Conservation (phyloP, 306 rosid species). For the Alnus glutinosa region DNA sequence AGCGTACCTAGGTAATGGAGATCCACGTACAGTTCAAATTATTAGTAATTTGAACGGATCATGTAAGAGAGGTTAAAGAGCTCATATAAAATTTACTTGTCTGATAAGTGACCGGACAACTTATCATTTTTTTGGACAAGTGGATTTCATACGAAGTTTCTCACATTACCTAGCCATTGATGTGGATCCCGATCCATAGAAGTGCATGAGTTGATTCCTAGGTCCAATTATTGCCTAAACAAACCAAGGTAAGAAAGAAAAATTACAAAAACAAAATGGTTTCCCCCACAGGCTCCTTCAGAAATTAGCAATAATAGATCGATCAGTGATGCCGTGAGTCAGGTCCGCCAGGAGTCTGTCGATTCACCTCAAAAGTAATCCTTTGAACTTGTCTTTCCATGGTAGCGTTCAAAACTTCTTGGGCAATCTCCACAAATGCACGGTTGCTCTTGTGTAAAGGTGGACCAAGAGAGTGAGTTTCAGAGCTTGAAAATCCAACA, state of each 20-base stretch:
- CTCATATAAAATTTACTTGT: too few relatives aligned
- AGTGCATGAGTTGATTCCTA: background rate
- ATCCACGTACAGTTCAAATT: too few relatives aligned
- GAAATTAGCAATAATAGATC: background rate
- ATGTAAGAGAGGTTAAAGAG: too few relatives aligned
- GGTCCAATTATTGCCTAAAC: background rate
- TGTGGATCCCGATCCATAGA: too few relatives aligned
- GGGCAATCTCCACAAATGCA: conserved; percentile 22
- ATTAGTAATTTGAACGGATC: too few relatives aligned
- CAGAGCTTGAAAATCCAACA: conserved; percentile 21
- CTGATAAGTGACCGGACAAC: too few relatives aligned
- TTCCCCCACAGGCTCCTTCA: background rate
- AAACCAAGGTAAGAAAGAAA: background rate
- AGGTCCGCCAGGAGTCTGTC: conserved; percentile 44
- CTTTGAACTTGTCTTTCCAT: conserved; percentile 20
- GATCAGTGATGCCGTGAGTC: conserved; percentile 41
- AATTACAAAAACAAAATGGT: background rate
- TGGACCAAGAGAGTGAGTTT: conserved; percentile 10
- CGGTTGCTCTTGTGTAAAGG: background rate
- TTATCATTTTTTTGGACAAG: too few relatives aligned
- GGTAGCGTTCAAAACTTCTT: conserved; percentile 26
- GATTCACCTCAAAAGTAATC: conserved; percentile 15
- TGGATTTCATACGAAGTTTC: too few relatives aligned
- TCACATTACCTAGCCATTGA: too few relatives aligned
- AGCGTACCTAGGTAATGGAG: too few relatives aligned